phyloP scores from a whole-genome alignment of 73 alveolate species.

The Stentor coeruleus region DNA sequence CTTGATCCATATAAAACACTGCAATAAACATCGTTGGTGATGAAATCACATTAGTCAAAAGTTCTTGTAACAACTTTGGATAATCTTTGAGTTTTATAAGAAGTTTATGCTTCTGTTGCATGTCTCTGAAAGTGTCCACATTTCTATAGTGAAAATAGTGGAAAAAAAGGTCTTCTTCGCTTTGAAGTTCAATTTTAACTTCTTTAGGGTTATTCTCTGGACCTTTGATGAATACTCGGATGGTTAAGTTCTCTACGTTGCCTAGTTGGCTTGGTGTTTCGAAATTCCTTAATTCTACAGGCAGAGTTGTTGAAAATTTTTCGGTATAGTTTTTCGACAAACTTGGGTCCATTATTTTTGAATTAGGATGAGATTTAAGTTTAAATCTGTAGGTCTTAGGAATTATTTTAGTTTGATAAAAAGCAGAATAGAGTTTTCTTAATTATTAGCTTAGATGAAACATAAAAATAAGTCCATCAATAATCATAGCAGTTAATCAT shows the following conservation, averaged over 20 bases:
- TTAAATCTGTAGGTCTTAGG: too few relatives aligned
- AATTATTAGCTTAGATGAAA: too few relatives aligned
- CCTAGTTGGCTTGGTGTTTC: neutral
- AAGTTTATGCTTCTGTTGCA: neutral
- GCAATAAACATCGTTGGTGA: neutral
- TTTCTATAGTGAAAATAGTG: neutral
- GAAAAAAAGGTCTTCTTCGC: neutral
- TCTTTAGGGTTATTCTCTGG: neutral
- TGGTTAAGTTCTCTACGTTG: neutral
- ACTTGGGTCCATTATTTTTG: too few relatives aligned
- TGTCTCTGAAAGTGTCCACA: constrained; percentile 3
- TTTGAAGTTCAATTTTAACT: neutral
- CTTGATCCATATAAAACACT: neutral
- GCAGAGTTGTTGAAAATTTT: neutral
- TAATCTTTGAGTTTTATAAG: neutral
- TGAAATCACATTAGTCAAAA: neutral
- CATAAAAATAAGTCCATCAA: too few relatives aligned
- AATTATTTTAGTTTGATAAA: too few relatives aligned
- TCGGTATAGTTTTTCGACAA: neutral
- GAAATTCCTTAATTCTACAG: neutral
- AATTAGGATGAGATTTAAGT: too few relatives aligned
- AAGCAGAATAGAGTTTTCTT: too few relatives aligned
- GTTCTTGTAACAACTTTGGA: neutral
- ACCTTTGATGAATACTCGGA: neutral
- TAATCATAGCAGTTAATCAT: too few relatives aligned